Evolutionary conservation across 306 rosid species (phyloP).

Genomic region (Dalbergia oliveri): DNA sequence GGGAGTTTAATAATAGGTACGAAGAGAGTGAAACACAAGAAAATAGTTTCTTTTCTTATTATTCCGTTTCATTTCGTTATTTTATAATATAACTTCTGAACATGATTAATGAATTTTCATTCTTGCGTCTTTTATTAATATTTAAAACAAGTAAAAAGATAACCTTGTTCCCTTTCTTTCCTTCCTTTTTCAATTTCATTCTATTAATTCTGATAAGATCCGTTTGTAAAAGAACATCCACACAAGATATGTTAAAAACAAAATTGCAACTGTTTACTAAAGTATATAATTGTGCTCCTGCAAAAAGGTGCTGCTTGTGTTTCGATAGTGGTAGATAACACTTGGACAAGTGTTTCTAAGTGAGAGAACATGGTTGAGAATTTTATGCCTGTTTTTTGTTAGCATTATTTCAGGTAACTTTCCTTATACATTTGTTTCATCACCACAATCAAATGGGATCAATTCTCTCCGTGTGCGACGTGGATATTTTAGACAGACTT

Average conservation of each 20-base stretch:
- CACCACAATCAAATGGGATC: conserved; percentile 19
- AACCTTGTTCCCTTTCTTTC: too few relatives aligned
- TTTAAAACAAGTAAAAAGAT: too few relatives aligned
- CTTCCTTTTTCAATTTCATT: too few relatives aligned
- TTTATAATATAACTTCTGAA: too few relatives aligned
- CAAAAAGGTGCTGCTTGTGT: not conserved
- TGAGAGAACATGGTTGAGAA: not conserved
- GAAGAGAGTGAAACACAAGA: too few relatives aligned
- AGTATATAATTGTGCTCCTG: not conserved
- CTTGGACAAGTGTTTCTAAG: not conserved
- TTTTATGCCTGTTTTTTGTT: not conserved
- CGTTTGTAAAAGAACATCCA: too few relatives aligned
- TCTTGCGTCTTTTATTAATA: too few relatives aligned
- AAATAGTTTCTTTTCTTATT: too few relatives aligned
- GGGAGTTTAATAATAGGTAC: too few relatives aligned
- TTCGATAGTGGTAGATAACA: not conserved
- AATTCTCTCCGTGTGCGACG: conserved; percentile 2
- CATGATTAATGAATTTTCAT: too few relatives aligned
- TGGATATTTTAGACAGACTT: not conserved
- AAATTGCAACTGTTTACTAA: not conserved
- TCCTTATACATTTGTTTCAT: not conserved
- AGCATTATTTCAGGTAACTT: not conserved
- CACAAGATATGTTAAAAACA: not conserved
- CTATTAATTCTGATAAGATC: too few relatives aligned
- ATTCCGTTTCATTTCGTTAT: too few relatives aligned